A percentile compares a stretch with the other conserved stretches of the same genome.
phyloP scores from a whole-genome alignment of 768 basidiomycete species.

The Tricholomella constricta region DNA sequence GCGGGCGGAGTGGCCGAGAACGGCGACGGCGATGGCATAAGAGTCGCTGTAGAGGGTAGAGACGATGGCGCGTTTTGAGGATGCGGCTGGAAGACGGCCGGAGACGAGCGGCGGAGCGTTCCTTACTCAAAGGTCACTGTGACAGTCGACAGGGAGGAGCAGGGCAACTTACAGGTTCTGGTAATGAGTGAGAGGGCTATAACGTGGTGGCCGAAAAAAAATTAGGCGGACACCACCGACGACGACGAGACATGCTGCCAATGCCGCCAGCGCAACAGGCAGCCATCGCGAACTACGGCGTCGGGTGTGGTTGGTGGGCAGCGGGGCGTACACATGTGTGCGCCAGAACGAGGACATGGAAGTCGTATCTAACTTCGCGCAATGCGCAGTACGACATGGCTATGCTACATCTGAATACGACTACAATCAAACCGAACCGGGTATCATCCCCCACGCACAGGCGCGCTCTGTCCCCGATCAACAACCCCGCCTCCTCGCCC shows the following conservation, averaged over 20 bases:
- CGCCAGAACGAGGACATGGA: too few species aligned
- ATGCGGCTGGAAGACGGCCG: neutral
- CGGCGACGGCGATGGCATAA: slow-evolving; percentile 28
- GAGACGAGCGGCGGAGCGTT: slow-evolving; percentile 17
- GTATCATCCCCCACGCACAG: neutral
- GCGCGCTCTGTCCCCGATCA: neutral
- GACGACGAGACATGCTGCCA: neutral
- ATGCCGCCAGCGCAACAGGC: neutral
- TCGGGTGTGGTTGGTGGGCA: neutral
- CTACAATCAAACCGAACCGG: too few species aligned
- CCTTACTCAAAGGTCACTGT: slow-evolving; percentile 4
- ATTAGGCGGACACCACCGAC: slow-evolving; percentile 2
- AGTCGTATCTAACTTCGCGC: too few species aligned
- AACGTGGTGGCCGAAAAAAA: slow-evolving; percentile 7
- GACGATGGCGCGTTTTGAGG: slow-evolving; percentile 22
- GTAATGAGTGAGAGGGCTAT: slow-evolving; percentile 24
- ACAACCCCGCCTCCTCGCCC: slow-evolving; percentile 21
- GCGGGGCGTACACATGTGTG: neutral
- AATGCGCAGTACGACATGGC: too few species aligned
- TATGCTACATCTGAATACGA: too few species aligned
- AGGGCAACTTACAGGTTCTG: slow-evolving; percentile 23
- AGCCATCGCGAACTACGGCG: neutral
- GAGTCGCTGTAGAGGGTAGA: slow-evolving; percentile 31
- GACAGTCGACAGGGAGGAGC: neutral
- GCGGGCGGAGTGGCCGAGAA: slow-evolving; percentile 28